Percentiles rank a stretch among this genome's conserved stretches.
Evolutionary conservation across 192 early-diverging fungal species (phyloP).

Genomic region (Pilaira anomala): DNA sequence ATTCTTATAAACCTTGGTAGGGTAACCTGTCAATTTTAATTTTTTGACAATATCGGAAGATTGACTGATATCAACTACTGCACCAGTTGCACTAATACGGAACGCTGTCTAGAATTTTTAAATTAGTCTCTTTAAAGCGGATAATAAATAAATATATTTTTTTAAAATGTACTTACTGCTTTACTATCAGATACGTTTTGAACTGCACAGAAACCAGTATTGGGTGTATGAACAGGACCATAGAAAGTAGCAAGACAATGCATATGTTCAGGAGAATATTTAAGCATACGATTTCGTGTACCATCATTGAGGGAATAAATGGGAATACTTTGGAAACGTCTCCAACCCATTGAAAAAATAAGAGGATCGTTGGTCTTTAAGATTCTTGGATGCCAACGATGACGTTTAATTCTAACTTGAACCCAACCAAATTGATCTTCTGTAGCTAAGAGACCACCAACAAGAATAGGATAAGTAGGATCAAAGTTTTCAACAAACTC

Average conservation of each 20-base stretch:
- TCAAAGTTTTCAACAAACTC: constrained; percentile 95
- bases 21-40: constrained; percentile 93
- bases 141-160: neutral
- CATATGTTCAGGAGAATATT: constrained; percentile 99
- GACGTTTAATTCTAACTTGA: constrained; percentile 94
- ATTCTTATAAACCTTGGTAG: constrained; percentile 95
- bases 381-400: constrained; percentile 94
- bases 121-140: neutral
- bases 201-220: constrained; percentile 94
- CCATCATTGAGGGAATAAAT: constrained; percentile 91
- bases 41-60: constrained; percentile 97
- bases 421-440: constrained; percentile 96
- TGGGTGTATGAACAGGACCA: constrained; percentile 94
- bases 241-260: constrained; percentile 96
- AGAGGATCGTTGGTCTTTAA: constrained; percentile 98
- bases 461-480: constrained; percentile 84
- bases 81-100: constrained; percentile 94
- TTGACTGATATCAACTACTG: constrained; percentile 92
- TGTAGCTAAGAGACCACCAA: constrained; percentile 83
- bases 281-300: constrained; percentile 94
- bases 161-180: constrained; percentile 31
- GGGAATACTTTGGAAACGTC: constrained; percentile 95
- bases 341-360: constrained; percentile 97
- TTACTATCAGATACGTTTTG: constrained; percentile 66
- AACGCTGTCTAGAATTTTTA: constrained; percentile 53